Conservation (phyloP, 1,284 basidiomycete genomes). For the Puccinia novopanici region DNA sequence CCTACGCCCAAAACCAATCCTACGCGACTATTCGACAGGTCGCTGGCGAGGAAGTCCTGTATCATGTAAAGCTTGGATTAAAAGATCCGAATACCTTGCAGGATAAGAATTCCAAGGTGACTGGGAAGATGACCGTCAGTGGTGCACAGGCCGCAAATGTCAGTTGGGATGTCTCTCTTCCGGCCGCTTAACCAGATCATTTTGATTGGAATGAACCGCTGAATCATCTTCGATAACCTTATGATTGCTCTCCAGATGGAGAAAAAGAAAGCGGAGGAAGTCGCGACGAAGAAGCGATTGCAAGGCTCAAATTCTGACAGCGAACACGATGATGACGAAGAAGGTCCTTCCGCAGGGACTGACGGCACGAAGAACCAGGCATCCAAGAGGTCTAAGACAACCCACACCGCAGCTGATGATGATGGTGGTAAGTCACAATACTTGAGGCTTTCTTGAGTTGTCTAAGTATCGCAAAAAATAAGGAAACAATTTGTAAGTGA, state of each 20-base stretch:
- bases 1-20: constrained; percentile 38
- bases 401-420: constrained; percentile 33
- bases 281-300: constrained; percentile 39
- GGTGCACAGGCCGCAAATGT: constrained; percentile 50
- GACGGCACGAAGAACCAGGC: constrained; percentile 19
- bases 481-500: not conserved
- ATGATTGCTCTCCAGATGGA: constrained; percentile 23
- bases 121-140: constrained; percentile 41
- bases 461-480: not conserved
- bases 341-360: not conserved
- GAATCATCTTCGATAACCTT: not conserved
- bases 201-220: not conserved
- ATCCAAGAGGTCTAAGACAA: constrained; percentile 22
- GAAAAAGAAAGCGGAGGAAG: constrained; percentile 43
- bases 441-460: not conserved
- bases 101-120: constrained; percentile 27
- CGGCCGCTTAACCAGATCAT: not conserved
- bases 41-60: constrained; percentile 48
- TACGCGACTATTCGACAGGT: constrained; percentile 36
- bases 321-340: constrained; percentile 42
- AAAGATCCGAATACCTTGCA: constrained; percentile 48
- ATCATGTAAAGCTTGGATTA: constrained; percentile 50
- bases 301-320: constrained; percentile 33
- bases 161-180: not conserved
- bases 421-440: constrained; percentile 35